phyloP scores from a whole-genome alignment of 2,329 filamentous ascomycete genomes.

The Pseudogymnoascus sp. region DNA sequence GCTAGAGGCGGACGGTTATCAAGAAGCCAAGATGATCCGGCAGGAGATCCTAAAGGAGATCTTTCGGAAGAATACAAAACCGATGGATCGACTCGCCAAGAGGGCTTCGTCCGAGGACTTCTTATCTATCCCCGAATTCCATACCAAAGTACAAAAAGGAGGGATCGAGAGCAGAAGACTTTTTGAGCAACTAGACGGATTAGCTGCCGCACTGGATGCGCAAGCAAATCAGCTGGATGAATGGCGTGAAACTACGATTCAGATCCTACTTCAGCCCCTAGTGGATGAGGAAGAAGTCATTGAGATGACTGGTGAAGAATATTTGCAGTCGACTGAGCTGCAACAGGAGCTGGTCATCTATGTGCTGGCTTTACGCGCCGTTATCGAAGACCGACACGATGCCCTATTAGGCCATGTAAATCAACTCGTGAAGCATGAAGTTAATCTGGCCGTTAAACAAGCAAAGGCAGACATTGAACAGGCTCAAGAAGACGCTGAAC shows the following conservation, averaged over 20 bases:
- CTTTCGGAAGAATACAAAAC: conserved; percentile 49
- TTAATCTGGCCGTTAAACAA: conserved; percentile 34
- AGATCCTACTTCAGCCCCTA: conserved; percentile 65
- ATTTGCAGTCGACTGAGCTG: conserved; percentile 75
- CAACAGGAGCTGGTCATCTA: conserved; percentile 89
- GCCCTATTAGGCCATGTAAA: conserved; percentile 73
- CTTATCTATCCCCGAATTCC: conserved; percentile 55
- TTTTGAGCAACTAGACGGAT: conserved; percentile 56
- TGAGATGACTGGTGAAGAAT: conserved; percentile 82
- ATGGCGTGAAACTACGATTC: conserved; percentile 67
- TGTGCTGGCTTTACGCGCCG: conserved; percentile 66
- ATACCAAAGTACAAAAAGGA: conserved; percentile 42
- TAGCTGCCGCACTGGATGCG: conserved; percentile 60
- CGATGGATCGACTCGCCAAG: conserved; percentile 56
- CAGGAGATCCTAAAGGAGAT: conserved; percentile 65
- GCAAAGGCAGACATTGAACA: neutral
- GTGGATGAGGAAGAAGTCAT: conserved; percentile 73
- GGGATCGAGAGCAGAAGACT: conserved; percentile 69
- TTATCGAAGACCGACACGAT: conserved; percentile 71
- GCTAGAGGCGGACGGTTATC: conserved; percentile 66
- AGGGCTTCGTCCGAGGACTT: conserved; percentile 49
- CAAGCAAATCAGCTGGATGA: conserved; percentile 65
- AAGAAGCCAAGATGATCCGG: conserved; percentile 68
- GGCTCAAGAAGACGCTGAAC: neutral
- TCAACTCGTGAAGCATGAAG: conserved; percentile 66